These are phyloP conservation scores for Mycocentrospora acerina DNA, from an alignment of 2,329 filamentous ascomycete genomes.

Conservation along the genomic window DNA sequence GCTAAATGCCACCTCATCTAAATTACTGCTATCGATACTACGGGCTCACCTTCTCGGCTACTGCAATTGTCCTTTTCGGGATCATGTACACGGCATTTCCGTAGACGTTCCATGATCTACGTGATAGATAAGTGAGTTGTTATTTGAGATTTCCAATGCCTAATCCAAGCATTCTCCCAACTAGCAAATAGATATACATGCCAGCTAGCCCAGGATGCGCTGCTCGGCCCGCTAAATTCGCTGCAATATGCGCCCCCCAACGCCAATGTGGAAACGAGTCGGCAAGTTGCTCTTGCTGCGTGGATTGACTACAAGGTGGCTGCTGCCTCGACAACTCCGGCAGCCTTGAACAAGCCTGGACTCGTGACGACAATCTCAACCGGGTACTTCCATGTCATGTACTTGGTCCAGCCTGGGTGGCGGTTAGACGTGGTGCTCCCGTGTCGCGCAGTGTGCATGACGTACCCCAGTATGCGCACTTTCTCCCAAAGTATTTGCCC, in stretches of 20 bases:
- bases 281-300: not conserved
- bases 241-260: conserved; percentile 1
- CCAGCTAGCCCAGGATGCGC: too few relatives aligned
- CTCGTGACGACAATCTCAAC: conserved; percentile 67
- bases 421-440: conserved; percentile 2
- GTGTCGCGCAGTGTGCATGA: conserved; percentile 17
- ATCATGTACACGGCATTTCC: too few relatives aligned
- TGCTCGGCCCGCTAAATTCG: too few relatives aligned
- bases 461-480: conserved; percentile 95
- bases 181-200: too few relatives aligned
- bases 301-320: conserved; percentile 38
- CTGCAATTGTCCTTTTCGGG: too few relatives aligned
- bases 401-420: conserved; percentile 81
- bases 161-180: too few relatives aligned
- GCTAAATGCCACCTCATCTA: too few relatives aligned
- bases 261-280: conserved; percentile 11
- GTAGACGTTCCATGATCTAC: too few relatives aligned
- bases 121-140: too few relatives aligned
- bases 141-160: too few relatives aligned
- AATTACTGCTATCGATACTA: too few relatives aligned
- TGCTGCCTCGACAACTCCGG: conserved; percentile 50
- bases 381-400: conserved; percentile 92
- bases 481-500: conserved; percentile 92
- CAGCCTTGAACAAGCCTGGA: conserved; percentile 48
- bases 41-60: too few relatives aligned